Base-by-base conservation (phyloP, 805 yeast species). In the Candida patagonica region DNA sequence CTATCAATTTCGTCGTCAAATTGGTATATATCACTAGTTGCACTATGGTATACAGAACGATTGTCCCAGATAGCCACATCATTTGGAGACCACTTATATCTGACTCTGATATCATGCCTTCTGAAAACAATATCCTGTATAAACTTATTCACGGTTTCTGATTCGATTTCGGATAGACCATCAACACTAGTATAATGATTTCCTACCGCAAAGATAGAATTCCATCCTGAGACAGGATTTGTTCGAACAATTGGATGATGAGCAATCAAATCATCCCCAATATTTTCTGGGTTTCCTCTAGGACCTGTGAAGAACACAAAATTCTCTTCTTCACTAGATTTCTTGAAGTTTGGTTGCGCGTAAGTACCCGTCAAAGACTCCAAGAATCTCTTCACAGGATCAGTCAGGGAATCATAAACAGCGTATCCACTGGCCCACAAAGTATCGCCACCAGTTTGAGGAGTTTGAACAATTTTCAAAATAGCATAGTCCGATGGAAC, bases 401-500 rank as follows among this genome's bases (percentile, higher is more conserved):
- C 71, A 8, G 76, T 69, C 35, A 74, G 60, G 49, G 70, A 65
- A 44, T 70, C 73, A 55, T 73, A 74, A 5, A 76, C 74, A 32
- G 67, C 76, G 46, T 70, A 67, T 15, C 74, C 74, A 38, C 72
- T 69, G 23, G 70, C 67, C 67, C 73, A 74, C 13, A 66, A 55
- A 4, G 79, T 74, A 51, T 74, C 79, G n/a, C 78, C 80, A 12
- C 66, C 66, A 22, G 55, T 59, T 19, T 69, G 75, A 22, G 78
- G 77, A 26, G 69, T 67, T 42, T 79, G 81, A 35, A 80, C 62
- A 42, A 78, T 74, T 16, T 74, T 67, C 53, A 82, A 76, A 45
- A 78, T 71, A 0, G 92, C 81, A 42, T 73, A 65, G n/a, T 81
- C 80, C 9, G 89, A 81, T 10, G 88, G 82, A 55, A 78, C 84